Evolutionary conservation across 345 rosid species (phyloP).

Genomic region (Excoecaria cochinchinensis): DNA sequence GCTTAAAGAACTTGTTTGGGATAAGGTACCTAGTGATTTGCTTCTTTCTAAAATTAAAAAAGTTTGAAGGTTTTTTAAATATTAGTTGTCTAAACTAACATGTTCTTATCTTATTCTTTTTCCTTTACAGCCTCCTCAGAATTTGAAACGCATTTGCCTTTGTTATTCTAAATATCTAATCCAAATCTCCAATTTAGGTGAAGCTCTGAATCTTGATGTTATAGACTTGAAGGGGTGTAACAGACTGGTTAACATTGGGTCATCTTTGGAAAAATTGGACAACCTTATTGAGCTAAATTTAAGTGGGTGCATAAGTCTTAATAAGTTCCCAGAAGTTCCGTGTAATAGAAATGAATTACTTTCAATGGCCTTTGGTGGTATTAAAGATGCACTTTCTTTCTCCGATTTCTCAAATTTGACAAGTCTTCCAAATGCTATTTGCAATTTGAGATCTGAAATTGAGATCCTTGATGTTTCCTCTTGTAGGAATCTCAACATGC

Average conservation of each 20-base stretch:
- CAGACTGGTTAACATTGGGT: not conserved
- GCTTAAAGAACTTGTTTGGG: not conserved
- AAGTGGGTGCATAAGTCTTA: no score
- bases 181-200: not conserved
- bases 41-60: not conserved
- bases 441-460: not conserved
- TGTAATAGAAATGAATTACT: no score
- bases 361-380: no score
- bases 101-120: not conserved
- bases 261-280: not conserved
- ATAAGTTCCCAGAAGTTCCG: no score
- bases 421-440: not conserved
- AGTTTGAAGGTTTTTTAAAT: not conserved
- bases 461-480: not conserved
- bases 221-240: not conserved
- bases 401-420: not conserved
- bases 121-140: not conserved
- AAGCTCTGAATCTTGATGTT: not conserved
- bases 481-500: not conserved
- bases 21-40: not conserved
- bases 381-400: no score
- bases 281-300: no score
- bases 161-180: not conserved
- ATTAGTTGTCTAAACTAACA: not conserved
- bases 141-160: constrained; percentile 2